Conservation (phyloP, 2,329 filamentous ascomycete species). For the Alternaria panax region DNA sequence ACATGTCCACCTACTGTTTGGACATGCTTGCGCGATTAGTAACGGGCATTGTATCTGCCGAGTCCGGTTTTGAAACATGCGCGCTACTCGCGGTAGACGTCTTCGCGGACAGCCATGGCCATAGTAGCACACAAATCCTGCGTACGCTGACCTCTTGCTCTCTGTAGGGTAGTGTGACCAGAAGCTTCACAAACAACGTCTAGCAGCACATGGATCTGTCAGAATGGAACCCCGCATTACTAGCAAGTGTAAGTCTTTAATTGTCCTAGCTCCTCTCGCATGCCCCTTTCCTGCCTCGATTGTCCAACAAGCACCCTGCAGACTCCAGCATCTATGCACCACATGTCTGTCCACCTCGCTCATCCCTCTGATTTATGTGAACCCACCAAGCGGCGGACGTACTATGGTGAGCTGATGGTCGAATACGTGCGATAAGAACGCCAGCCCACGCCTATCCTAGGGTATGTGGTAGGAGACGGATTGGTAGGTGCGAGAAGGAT, state of each 20-base stretch:
- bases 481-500: background rate
- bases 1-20: background rate
- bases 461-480: background rate
- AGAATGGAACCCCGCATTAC: background rate
- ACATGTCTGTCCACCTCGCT: background rate
- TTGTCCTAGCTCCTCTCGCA: background rate
- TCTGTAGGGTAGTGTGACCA: background rate
- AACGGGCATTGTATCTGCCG: background rate
- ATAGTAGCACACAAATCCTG: background rate
- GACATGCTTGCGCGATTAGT: background rate
- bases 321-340: background rate
- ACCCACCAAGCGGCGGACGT: background rate
- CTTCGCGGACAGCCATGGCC: background rate
- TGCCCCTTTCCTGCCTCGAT: background rate
- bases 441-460: background rate
- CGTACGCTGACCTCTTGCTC: background rate
- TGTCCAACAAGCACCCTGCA: background rate
- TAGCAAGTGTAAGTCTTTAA: background rate
- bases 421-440: background rate
- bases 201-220: background rate
- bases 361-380: background rate
- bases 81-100: background rate
- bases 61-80: background rate
- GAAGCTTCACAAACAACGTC: background rate
- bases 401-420: background rate